Base-by-base conservation (phyloP, 495 filamentous ascomycete species). In the Thermothielavioides terrestris region DNA sequence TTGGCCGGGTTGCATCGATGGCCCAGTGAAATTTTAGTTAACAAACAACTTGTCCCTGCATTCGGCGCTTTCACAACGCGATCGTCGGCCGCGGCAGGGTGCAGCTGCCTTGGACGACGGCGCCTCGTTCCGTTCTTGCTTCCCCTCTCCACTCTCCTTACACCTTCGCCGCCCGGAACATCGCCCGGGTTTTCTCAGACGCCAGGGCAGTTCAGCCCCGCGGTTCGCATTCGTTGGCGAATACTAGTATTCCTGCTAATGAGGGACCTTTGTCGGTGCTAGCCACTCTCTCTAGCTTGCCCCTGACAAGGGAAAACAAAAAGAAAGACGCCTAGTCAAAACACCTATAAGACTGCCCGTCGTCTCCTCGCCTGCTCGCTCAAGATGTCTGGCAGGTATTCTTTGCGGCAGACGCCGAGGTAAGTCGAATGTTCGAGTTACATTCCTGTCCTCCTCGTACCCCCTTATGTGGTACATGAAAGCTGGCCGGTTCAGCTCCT, bases 341-440 rank as follows among this genome's bases (percentile, higher is more conserved):
- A 4, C 12, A 20, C 20, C 15, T 56, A 58, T 58, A 58, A 55
- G 41, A 42, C 20, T 44, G 42, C 55, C 43, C 44, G 41, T 25
- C 27, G 42, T 46, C 49, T 55, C 55, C 50, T 52, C 22, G 11
- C 15, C 36, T 20, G 27, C 28, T 42, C 39, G 31, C 30, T 58
- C 53, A 59, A 28, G n/a, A 64, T 64, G 61, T 59, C 61, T 14
- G 18, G 42, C 10, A 50, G 67, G 50, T 76, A 76, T 39, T 76
- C 72, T 9, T 54, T 76, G 30, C 56, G 76, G 34, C 70, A 74
- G 62, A 79, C 74, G 42, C 76, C 76, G 26, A 74, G 65, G 76
- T 77, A 63, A 57, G 60, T 68, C 17, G 23, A 23, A 21, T 7
- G 2, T 7, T 2, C 40, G 5, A 21, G 23, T 3, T 2, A 9